phyloP scores from a whole-genome alignment of 768 basidiomycete species.

The Amanita brunnescens region DNA sequence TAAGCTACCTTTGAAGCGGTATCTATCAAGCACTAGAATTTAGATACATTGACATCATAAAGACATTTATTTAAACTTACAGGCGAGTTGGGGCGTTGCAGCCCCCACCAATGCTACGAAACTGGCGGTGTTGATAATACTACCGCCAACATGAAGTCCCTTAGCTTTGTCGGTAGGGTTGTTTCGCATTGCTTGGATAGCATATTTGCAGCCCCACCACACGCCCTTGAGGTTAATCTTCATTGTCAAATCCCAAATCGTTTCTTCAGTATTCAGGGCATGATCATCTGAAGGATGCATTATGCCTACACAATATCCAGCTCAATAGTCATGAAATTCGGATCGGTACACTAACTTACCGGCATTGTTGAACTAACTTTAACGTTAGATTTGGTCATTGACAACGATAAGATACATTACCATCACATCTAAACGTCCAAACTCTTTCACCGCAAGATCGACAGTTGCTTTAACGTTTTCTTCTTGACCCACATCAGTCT shows the following conservation, averaged over 20 bases:
- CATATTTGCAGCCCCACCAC: constrained; percentile 99
- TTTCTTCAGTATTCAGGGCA: constrained; percentile 93
- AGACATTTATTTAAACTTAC: constrained; percentile 35
- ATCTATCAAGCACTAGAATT: constrained; percentile 40
- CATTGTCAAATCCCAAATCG: constrained; percentile 92
- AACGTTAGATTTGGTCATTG: background rate
- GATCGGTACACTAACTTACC: constrained; percentile 30
- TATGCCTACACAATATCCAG: constrained; percentile 49
- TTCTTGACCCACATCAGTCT: constrained; percentile 87
- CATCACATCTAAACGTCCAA: constrained; percentile 95
- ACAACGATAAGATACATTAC: constrained; percentile 32
- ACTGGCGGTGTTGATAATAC: constrained; percentile 97
- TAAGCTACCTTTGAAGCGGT: constrained; percentile 80
- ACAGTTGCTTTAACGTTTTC: constrained; percentile 77
- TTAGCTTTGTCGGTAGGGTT: constrained; percentile 79
- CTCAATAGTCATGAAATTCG: background rate
- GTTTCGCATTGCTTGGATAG: constrained; percentile 91
- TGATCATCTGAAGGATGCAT: constrained; percentile 97
- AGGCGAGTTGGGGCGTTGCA: constrained; percentile 97
- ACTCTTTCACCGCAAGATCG: constrained; percentile 68
- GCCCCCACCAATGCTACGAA: constrained; percentile 96
- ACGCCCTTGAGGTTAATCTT: constrained; percentile 96
- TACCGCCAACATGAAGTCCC: constrained; percentile 74
- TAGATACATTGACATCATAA: background rate
- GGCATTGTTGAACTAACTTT: constrained; percentile 82